These are phyloP conservation scores for Hanseniaspora uvarum DNA, from an alignment of 1,139 yeast species.

Conservation along the genomic window DNA sequence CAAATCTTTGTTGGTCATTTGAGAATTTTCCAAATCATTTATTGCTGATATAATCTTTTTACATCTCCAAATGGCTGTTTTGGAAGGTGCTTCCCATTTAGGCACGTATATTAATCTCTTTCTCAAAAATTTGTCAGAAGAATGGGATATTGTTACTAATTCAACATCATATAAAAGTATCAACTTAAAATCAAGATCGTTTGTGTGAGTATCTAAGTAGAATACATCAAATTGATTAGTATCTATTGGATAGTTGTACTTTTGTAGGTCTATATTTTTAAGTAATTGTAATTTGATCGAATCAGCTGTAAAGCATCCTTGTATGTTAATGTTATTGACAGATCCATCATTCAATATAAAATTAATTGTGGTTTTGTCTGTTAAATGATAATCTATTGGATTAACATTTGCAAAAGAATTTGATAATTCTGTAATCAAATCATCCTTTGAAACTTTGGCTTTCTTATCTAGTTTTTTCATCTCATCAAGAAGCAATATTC, in stretches of 20 bases:
- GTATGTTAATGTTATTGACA: conserved; percentile 59
- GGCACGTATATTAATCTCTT: conserved; percentile 64
- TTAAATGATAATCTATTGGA: conserved; percentile 28
- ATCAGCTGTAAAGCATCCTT: conserved; percentile 73
- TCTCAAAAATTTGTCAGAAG: conserved; percentile 61
- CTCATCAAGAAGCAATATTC: conserved; percentile 45
- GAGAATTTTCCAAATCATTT: not conserved
- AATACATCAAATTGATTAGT: conserved; percentile 45
- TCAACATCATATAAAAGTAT: conserved; percentile 65
- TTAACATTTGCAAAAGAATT: conserved; percentile 20
- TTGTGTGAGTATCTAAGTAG: conserved; percentile 30
- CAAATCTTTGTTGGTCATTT: conserved; percentile 20
- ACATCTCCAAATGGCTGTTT: conserved; percentile 3
- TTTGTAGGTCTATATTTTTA: conserved; percentile 41
- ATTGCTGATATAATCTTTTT: conserved; percentile 26
- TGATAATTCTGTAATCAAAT: conserved; percentile 28
- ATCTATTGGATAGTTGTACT: conserved; percentile 30
- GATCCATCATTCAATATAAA: conserved; percentile 71
- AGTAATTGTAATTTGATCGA: conserved; percentile 65
- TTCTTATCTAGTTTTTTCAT: conserved; percentile 23
- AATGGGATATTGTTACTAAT: conserved; percentile 70
- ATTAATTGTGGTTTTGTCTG: conserved; percentile 42
- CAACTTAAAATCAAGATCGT: conserved; percentile 37
- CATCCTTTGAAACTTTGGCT: conserved; percentile 25
- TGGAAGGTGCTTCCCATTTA: conserved; percentile 46